Base-by-base conservation (phyloP, 1,284 basidiomycete species). In the Cutaneotrichosporon daszewskae region DNA sequence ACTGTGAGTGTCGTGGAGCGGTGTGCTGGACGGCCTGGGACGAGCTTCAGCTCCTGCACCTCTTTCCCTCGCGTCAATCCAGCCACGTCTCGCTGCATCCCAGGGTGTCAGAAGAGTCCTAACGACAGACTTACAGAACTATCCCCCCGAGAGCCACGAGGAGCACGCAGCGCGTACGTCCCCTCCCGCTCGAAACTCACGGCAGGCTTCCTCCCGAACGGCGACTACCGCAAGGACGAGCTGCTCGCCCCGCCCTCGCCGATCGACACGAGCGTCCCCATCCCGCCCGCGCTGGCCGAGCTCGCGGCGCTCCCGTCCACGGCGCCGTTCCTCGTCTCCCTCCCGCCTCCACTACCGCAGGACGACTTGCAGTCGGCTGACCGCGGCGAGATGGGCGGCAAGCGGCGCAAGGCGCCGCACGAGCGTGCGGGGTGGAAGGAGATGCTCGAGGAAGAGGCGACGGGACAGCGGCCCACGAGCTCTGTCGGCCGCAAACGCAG, bases 351-450 rank as follows among this genome's bases (percentile, higher is more conserved):
- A 26, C 35, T 19, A 31, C 34, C 26, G 53, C n/a, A 37, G 34
- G 50, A 43, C 42, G 14, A 28, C 7, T 29, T 29, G 14, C 14
- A 33, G 14, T 32, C 39, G 14, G 25, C 43, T 2, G 51, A 54
- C 40, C 44, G 58, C 23, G 66, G 66, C 14, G 66, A 69, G 54
- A 69, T 69, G 66, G 66, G 66, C 24, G 66, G 66, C 3, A 66
- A 66, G 50, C 50, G 66, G 18, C 59, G 61, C 46, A 67, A 67
- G 44, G 39, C 48, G 13, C 57, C 58, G 2, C 60, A 66, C 40
- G 60, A 68, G 43, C 52, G 66, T 22, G 66, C 66, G 13, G 66
- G 66, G 0, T 68, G 64, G 64, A 60, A 58, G 34, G 63, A 68
- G 46, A 63, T 68, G 59, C 59, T 59, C 19, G 49, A 59, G 20